Base-by-base conservation (phyloP, 306 rosid species). In the Quercus gilva region DNA sequence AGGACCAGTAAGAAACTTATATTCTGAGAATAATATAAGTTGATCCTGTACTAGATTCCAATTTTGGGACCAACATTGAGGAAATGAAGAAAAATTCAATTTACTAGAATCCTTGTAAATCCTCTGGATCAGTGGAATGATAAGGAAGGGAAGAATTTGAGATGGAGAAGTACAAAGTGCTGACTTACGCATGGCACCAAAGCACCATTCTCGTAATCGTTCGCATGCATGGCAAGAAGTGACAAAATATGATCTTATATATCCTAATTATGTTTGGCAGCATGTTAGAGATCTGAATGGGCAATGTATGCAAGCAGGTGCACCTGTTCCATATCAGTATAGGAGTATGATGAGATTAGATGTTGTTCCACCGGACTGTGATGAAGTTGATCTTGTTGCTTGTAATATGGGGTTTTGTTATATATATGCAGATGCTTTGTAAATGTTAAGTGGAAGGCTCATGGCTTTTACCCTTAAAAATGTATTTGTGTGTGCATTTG, bases 191-290 rank as follows among this genome's bases (percentile, higher is more conserved):
- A 85, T 86, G 85, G 97, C 92, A 56, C 84, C 95, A 31, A 90
- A 90, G 86, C 98, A 94, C 76, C 95, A 90, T 77, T 90, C 93
- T 63, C 92, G 97, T 11, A 84, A 94, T 26, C 97, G 98, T 65
- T 81, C 92, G 83, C 97, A 94, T 74, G 97, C 97, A 70, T 94
- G 98, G 98, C 94, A 94, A 78, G 94, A 94, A 80, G 97, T 96
- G 17, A 90, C 83, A 33, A 71, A 90, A 55, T 89, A 92, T 20
- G 96, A 92, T 78, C 75, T 92, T 41, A 86, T 92, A 28, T 83
- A 85, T 82, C 91, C 94, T 0, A 92, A 92, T 83, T 87, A 87
- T 79, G 94, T 94, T 19, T 94, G 97, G 41, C 41, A 6, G 96
- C 97, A 92, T 74, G 90, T 89, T 33, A 90, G 76, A 68, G 94